Conservation (phyloP, 148 eudicot genomes). For the Rhododendron ferrugineum region DNA sequence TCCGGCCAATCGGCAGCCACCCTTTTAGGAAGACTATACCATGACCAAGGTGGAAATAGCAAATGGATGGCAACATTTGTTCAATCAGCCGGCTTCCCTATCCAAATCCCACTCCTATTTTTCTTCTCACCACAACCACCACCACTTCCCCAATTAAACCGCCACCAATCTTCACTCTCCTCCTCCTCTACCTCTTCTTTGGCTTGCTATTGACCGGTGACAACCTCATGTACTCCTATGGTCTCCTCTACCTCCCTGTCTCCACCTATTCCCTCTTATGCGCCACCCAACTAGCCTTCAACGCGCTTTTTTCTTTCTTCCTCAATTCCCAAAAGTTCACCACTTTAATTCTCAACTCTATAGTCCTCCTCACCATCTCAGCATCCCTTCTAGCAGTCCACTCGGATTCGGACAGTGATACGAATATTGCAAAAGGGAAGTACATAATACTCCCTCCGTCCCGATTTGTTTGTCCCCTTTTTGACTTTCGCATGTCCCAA, state of each 20-base stretch:
- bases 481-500: no score
- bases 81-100: constrained; percentile 44
- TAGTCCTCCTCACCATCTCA: constrained; percentile 43
- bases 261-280: constrained; percentile 50
- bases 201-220: constrained; percentile 32
- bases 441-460: no score
- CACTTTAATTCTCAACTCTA: constrained; percentile 30
- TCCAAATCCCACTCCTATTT: constrained; percentile 18
- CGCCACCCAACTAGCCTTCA: constrained; percentile 50
- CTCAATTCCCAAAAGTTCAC: constrained; percentile 50
- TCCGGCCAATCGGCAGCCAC: constrained; percentile 31
- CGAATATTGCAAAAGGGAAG: constrained; percentile 1
- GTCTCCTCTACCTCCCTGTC: constrained; percentile 43
- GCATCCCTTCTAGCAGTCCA: constrained; percentile 38
- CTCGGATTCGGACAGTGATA: neutral
- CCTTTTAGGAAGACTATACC: constrained; percentile 41
- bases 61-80: constrained; percentile 53
- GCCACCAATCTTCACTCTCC: constrained; percentile 13
- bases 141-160: neutral
- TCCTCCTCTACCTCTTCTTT: constrained; percentile 19
- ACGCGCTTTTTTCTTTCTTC: constrained; percentile 39
- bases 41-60: constrained; percentile 46
- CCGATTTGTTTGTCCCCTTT: no score
- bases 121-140: constrained; percentile 8
- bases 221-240: constrained; percentile 38